Conservation (phyloP, 345 rosid genomes). For the Sapria himalayana region DNA sequence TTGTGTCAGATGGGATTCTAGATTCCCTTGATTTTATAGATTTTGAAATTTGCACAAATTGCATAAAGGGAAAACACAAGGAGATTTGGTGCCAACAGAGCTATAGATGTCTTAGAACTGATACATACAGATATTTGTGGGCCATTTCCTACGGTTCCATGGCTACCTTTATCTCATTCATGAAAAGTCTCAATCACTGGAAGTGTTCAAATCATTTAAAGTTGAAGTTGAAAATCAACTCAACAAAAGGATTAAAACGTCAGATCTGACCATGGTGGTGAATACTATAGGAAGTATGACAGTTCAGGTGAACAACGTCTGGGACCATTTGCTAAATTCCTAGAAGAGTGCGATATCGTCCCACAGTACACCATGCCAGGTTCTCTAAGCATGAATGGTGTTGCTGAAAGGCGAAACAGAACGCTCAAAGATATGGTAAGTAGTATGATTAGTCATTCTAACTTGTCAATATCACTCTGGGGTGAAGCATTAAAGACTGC, state of each 20-base stretch:
- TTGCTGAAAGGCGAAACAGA: not conserved
- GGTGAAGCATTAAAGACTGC: too few relatives aligned
- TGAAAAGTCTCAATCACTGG: not conserved
- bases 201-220: constrained; percentile 1
- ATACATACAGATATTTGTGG: not conserved
- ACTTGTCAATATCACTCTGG: too few relatives aligned
- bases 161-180: not conserved
- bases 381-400: too few relatives aligned
- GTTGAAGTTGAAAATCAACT: constrained; percentile 2
- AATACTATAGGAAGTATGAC: constrained; percentile 2
- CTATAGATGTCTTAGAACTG: not conserved
- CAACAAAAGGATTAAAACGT: constrained; percentile 1
- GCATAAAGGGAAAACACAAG: constrained; percentile 5
- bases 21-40: not conserved
- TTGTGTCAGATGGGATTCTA: not conserved
- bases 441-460: too few relatives aligned
- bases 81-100: not conserved
- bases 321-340: not conserved
- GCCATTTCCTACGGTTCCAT: not conserved
- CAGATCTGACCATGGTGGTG: constrained; percentile 3
- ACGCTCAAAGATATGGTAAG: not conserved
- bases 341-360: not conserved
- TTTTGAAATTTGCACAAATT: not conserved
- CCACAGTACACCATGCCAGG: not conserved
- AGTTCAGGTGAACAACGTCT: not conserved